phyloP scores from a whole-genome alignment of 1,284 basidiomycete species.

The Peniophora sp. region DNA sequence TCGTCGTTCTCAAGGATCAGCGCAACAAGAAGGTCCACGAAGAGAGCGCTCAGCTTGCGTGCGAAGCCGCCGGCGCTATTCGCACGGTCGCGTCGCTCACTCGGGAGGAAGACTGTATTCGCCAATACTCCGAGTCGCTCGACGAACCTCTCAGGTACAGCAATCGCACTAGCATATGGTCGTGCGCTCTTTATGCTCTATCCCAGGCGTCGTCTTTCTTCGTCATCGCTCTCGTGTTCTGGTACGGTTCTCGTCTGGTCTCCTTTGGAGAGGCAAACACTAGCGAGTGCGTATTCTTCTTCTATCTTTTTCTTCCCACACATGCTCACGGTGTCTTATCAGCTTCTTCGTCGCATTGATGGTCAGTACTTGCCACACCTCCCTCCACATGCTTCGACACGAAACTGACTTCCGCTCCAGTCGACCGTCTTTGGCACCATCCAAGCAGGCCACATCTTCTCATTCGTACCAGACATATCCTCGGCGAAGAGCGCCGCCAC shows the following conservation, averaged over 20 bases:
- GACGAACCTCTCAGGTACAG: conserved; percentile 64
- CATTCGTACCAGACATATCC: conserved; percentile 89
- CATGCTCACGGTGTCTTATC: too few species aligned
- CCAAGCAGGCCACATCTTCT: conserved; percentile 83
- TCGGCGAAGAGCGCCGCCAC: conserved; percentile 78
- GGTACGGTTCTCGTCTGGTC: conserved; percentile 73
- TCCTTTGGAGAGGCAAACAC: conserved; percentile 34
- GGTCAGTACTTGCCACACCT: conserved; percentile 35
- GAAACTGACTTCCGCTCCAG: conserved; percentile 24
- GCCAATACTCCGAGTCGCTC: conserved; percentile 67
- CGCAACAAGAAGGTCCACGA: conserved; percentile 83
- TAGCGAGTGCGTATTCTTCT: too few species aligned
- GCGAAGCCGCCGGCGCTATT: conserved; percentile 88
- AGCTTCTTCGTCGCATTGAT: conserved; percentile 84
- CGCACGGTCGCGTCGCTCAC: conserved; percentile 93
- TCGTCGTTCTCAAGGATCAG: conserved; percentile 84
- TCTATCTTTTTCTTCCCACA: too few species aligned
- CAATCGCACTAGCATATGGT: conserved; percentile 62
- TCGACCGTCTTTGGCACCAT: conserved; percentile 68
- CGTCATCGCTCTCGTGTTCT: conserved; percentile 84
- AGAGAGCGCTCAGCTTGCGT: conserved; percentile 81
- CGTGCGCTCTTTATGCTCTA: conserved; percentile 71
- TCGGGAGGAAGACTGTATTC: conserved; percentile 72
- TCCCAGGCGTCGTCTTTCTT: conserved; percentile 78
- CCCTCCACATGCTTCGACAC: not conserved